A percentile compares a stretch with the other conserved stretches of the same genome.
These are phyloP conservation scores for Neoascochyta sp. DNA, from an alignment of 2,329 filamentous ascomycete species.

Conservation along the genomic window DNA sequence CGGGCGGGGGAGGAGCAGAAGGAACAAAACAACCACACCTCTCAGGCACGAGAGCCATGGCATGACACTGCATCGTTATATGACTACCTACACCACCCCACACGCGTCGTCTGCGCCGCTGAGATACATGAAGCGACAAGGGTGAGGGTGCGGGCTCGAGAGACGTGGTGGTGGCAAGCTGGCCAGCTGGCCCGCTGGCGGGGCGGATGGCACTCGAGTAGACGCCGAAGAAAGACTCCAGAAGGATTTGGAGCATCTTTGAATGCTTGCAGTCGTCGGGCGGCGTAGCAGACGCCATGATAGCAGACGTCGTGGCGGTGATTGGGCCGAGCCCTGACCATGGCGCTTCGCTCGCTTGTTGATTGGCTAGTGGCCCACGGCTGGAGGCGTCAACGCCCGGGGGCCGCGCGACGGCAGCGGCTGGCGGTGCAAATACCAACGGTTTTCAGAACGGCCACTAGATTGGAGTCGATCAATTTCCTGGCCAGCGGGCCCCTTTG, in stretches of 20 bases:
- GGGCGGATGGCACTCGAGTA: conserved; percentile 3
- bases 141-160: conserved; percentile 4
- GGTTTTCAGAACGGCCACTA: conserved; percentile 5
- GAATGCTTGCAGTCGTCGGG: conserved; percentile 6
- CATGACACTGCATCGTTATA: conserved; percentile 28
- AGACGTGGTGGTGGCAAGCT: conserved; percentile 7
- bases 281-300: conserved; percentile 4
- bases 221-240: conserved; percentile 2
- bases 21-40: conserved; percentile 16
- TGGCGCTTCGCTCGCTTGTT: conserved; percentile 7
- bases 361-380: conserved; percentile 4
- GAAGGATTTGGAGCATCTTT: conserved; percentile 5
- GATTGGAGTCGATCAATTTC: conserved; percentile 7
- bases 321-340: conserved; percentile 6
- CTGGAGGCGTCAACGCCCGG: conserved; percentile 6
- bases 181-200: too few species aligned
- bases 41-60: conserved; percentile 16
- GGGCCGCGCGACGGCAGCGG: conserved; percentile 8
- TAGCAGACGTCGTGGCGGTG: conserved; percentile 3
- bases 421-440: conserved; percentile 6
- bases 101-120: conserved; percentile 21
- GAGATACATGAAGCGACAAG: conserved; percentile 13
- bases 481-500: conserved; percentile 6
- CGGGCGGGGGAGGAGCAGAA: conserved; percentile 16
- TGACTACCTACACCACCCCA: conserved; percentile 27